Conservation (phyloP, 164 flowering plant genomes). For the Tetracentron sinense region DNA sequence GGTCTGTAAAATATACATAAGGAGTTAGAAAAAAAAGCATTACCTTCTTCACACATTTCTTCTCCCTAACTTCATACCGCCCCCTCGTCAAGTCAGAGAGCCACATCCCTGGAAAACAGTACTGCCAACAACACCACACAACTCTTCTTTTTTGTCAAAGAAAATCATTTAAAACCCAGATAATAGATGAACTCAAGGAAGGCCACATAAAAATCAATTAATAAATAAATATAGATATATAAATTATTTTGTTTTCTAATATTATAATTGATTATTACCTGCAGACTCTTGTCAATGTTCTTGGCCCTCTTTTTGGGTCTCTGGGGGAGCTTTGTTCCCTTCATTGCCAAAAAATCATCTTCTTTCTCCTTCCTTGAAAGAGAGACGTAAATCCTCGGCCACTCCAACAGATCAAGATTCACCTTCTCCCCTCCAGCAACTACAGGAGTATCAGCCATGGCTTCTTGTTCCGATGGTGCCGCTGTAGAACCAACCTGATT, state of each 20-base stretch:
- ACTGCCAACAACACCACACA: conserved; percentile 18
- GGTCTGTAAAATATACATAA: too few relatives aligned
- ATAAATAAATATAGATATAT: not conserved
- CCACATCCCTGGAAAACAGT: conserved; percentile 68
- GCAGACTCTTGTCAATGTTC: conserved; percentile 47
- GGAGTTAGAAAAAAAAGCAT: too few relatives aligned
- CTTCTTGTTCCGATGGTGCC: conserved; percentile 9
- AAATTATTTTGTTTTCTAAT: not conserved
- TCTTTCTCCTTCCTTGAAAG: conserved; percentile 77
- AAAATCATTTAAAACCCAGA: conserved; percentile 24
- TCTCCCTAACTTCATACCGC: conserved; percentile 82
- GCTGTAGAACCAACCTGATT: conserved; percentile 5
- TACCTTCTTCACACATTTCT: conserved; percentile 81
- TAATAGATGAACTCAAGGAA: not conserved
- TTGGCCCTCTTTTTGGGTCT: conserved; percentile 80
- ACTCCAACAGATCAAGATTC: conserved; percentile 33
- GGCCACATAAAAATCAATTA: not conserved
- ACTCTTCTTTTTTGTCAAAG: too few relatives aligned
- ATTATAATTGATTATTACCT: conserved; percentile 29
- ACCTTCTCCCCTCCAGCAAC: conserved; percentile 20
- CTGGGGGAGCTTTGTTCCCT: conserved; percentile 75
- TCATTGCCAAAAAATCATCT: conserved; percentile 72
- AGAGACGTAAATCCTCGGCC: conserved; percentile 57
- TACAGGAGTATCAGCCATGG: not conserved
- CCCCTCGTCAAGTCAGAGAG: conserved; percentile 61